phyloP scores from a whole-genome alignment of 345 rosid genomes.

The Acer negundo region DNA sequence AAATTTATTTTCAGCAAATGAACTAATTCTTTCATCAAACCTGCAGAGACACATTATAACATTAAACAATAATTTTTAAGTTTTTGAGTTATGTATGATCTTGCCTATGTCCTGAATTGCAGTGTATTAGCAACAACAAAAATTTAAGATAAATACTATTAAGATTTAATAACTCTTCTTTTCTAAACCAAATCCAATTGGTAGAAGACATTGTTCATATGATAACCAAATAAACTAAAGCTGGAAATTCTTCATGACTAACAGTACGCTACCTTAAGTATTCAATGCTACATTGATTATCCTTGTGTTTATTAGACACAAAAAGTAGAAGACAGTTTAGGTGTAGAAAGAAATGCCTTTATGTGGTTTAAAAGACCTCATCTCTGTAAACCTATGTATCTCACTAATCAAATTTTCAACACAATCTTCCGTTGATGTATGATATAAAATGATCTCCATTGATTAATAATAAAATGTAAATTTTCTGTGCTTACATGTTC shows the following conservation, averaged over 20 bases:
- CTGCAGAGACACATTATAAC: conserved; percentile 35
- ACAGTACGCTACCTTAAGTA: not conserved
- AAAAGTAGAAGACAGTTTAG: not conserved
- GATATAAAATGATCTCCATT: not conserved
- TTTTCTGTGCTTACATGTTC: conserved; percentile 60
- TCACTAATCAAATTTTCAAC: not conserved
- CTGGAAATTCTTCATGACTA: conserved; percentile 1
- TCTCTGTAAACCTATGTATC: not conserved
- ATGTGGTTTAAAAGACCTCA: not conserved
- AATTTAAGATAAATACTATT: not conserved
- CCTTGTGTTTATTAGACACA: not conserved
- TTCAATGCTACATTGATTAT: not conserved
- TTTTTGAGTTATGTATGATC: conserved; percentile 3
- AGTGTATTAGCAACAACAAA: not conserved
- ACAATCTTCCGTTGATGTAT: not conserved
- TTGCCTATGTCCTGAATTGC: not conserved
- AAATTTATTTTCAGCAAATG: conserved; percentile 87
- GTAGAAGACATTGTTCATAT: not conserved
- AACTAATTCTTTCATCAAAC: conserved; percentile 88
- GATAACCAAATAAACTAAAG: not conserved
- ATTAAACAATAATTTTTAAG: not conserved
- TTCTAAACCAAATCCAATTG: not conserved
- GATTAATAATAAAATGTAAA: not conserved
- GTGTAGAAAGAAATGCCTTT: not conserved
- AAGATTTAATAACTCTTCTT: not conserved